phyloP scores from a whole-genome alignment of 352 stramenopile species.

The Phytophthora cryptogea region DNA sequence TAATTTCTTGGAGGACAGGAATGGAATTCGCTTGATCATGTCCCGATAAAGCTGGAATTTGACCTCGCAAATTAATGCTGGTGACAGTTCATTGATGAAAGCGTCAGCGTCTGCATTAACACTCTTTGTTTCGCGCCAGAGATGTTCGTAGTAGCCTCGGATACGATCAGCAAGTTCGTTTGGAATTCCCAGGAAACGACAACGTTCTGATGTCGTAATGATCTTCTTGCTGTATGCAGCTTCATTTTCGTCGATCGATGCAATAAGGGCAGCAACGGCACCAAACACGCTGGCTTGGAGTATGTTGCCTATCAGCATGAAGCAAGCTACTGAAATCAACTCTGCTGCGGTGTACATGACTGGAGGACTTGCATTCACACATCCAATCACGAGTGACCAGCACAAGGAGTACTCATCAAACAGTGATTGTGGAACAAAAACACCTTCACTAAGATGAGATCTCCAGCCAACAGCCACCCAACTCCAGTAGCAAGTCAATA shows the following conservation, averaged over 20 bases:
- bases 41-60: slow-evolving; percentile 76
- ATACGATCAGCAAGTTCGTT: slow-evolving; percentile 51
- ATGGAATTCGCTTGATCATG: slow-evolving; percentile 73
- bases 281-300: slow-evolving; percentile 67
- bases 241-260: slow-evolving; percentile 63
- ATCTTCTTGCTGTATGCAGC: slow-evolving; percentile 66
- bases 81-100: slow-evolving; percentile 76
- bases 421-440: slow-evolving; percentile 20
- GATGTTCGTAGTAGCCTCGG: slow-evolving; percentile 58
- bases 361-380: slow-evolving; percentile 59
- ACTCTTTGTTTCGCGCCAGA: slow-evolving; percentile 65
- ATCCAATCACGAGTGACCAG: slow-evolving; percentile 59
- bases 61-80: slow-evolving; percentile 63
- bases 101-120: slow-evolving; percentile 53
- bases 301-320: slow-evolving; percentile 68
- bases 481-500: slow-evolving; percentile 59
- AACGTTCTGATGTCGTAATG: slow-evolving; percentile 57
- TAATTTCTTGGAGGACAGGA: slow-evolving; percentile 59
- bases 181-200: slow-evolving; percentile 59
- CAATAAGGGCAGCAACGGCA: slow-evolving; percentile 54
- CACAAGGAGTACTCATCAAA: slow-evolving; percentile 42
- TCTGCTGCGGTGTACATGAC: slow-evolving; percentile 46
- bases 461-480: slow-evolving; percentile 50
- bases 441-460: slow-evolving; percentile 24
- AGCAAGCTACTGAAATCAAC: slow-evolving; percentile 50